phyloP scores from a whole-genome alignment of 2,329 filamentous ascomycete genomes.

The Pestalotiopsis sp. region DNA sequence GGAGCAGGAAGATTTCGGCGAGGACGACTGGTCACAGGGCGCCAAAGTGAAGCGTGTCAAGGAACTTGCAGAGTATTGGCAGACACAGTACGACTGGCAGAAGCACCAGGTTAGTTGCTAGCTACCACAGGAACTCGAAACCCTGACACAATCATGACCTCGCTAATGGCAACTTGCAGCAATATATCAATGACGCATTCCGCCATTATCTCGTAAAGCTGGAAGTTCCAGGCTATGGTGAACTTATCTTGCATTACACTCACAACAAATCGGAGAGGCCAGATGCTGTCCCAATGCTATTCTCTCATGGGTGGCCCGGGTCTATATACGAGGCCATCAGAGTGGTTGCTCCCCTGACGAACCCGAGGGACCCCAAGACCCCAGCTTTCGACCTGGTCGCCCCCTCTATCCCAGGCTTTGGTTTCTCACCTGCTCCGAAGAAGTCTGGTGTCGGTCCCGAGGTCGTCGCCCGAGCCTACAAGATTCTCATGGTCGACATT shows the following conservation, averaged over 20 bases:
- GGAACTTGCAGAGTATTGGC: neutral
- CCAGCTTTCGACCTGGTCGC: conserved; percentile 48
- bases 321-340: conserved; percentile 37
- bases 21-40: neutral
- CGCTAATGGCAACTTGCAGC: neutral
- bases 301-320: conserved; percentile 44
- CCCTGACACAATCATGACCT: neutral
- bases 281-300: conserved; percentile 39
- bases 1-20: neutral
- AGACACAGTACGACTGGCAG: neutral
- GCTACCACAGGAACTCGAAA: neutral
- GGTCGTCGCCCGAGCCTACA: conserved; percentile 31
- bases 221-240: neutral
- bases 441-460: conserved; percentile 30
- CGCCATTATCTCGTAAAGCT: neutral
- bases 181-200: neutral
- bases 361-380: conserved; percentile 20
- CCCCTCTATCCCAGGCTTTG: conserved; percentile 44
- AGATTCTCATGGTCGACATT: conserved; percentile 41
- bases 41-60: neutral
- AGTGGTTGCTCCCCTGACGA: conserved; percentile 33
- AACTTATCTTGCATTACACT: conserved; percentile 27
- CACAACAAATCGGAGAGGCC: conserved; percentile 23
- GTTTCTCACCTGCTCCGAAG: conserved; percentile 36
- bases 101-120: neutral